phyloP scores from a whole-genome alignment of 2,329 filamentous ascomycete species.

The Cladophialophora yegresii region DNA sequence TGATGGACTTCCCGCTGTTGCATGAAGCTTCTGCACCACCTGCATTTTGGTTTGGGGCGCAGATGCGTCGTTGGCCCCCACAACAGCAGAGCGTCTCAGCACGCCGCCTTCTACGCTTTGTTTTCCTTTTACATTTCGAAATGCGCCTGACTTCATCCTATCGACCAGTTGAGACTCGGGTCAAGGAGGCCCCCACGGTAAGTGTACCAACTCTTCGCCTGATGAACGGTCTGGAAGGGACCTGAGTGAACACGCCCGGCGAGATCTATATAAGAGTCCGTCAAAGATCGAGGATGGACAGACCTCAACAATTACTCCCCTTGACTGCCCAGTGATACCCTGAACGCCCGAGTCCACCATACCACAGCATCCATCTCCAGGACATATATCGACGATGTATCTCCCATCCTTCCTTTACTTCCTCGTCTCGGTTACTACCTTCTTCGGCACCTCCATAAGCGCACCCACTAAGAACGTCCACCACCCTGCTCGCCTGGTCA shows the following conservation, averaged over 20 bases:
- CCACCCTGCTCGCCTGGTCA: background rate
- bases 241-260: background rate
- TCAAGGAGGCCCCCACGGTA: background rate
- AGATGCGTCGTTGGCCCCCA: background rate
- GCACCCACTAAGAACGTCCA: background rate
- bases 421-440: background rate
- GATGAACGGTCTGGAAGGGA: background rate
- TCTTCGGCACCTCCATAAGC: background rate
- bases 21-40: background rate
- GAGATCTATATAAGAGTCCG: background rate
- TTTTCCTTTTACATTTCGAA: background rate
- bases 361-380: background rate
- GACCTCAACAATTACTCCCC: background rate
- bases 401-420: background rate
- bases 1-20: constrained; percentile 1
- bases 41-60: background rate
- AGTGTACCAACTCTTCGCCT: background rate
- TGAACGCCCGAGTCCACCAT: background rate
- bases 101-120: background rate
- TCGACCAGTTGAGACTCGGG: background rate
- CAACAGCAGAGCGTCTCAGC: background rate
- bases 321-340: background rate
- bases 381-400: background rate
- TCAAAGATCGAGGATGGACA: background rate
- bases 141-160: background rate